A percentile compares a stretch with the other conserved stretches of the same genome.
These are phyloP conservation scores for Kentomonas sorsogonicus DNA, from an alignment of 208 protist species.

Conservation along the genomic window DNA sequence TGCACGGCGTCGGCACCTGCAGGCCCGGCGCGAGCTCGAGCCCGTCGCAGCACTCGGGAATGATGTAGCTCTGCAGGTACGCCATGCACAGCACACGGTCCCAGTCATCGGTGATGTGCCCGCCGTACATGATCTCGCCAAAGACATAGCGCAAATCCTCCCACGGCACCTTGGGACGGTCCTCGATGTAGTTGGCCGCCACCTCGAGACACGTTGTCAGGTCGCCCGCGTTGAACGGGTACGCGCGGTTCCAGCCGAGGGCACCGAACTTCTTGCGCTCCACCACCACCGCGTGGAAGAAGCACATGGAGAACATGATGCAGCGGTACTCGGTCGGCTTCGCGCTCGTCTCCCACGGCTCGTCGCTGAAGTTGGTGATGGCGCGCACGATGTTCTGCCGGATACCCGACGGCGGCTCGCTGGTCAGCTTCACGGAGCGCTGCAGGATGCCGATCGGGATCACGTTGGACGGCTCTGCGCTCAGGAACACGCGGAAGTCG, in stretches of 20 bases:
- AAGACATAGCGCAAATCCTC: conserved; percentile 98
- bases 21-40: conserved; percentile 94
- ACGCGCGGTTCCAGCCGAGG: conserved; percentile 96
- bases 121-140: conserved; percentile 99
- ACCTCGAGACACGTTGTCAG: conserved; percentile 96
- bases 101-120: conserved; percentile 98
- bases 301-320: conserved; percentile 97
- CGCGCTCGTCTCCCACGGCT: conserved; percentile 94
- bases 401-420: conserved; percentile 97
- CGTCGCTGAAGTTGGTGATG: conserved; percentile 94
- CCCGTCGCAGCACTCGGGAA: conserved; percentile 87
- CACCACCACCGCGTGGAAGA: conserved; percentile 97
- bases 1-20: conserved; percentile 67
- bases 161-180: conserved; percentile 96
- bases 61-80: conserved; percentile 91
- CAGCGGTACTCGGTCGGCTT: conserved; percentile 96
- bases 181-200: conserved; percentile 98
- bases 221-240: conserved; percentile 98
- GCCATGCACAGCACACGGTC: conserved; percentile 96
- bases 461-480: conserved; percentile 93
- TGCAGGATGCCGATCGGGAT: conserved; percentile 98
- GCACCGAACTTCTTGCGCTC: conserved; percentile 98
- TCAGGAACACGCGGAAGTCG: conserved; percentile 97
- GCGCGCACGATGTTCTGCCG: conserved; percentile 96
- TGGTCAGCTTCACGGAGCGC: conserved; percentile 98